Percentiles rank a stretch among this genome's conserved stretches.
Evolutionary conservation across 179 eudicot species (phyloP).

Genomic region (Beta corolliflora): DNA sequence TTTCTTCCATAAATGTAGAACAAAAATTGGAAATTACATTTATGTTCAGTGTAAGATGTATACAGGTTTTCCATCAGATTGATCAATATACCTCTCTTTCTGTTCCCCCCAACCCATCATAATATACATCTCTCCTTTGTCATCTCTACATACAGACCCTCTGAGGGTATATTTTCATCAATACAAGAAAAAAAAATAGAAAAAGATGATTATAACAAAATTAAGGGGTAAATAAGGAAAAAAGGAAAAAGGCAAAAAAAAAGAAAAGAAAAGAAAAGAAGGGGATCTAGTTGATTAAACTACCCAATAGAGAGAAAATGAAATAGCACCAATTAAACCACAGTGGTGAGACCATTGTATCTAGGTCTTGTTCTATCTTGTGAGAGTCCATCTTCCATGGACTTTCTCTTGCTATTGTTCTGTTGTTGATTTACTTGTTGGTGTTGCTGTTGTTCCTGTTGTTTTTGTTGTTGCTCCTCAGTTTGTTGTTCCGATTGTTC

Average conservation of each 20-base stretch:
- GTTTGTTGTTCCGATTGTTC: too few species aligned
- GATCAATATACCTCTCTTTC: conserved; percentile 22
- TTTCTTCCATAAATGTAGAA: conserved; percentile 16
- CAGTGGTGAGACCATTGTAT: conserved; percentile 60
- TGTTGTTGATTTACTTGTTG: conserved; percentile 34
- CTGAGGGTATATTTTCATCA: conserved; percentile 21
- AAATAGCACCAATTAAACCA: conserved; percentile 37
- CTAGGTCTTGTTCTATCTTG: conserved; percentile 77
- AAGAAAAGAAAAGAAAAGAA: too few species aligned
- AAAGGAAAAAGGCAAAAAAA: neutral
- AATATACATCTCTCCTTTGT: conserved; percentile 36
- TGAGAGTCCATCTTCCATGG: conserved; percentile 68
- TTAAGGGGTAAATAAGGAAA: conserved; percentile 19
- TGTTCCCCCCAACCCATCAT: conserved; percentile 21
- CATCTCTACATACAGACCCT: conserved; percentile 29
- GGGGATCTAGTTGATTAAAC: conserved; percentile 26
- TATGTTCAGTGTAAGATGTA: conserved; percentile 39
- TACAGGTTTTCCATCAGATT: conserved; percentile 32
- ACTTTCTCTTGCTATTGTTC: conserved; percentile 59
- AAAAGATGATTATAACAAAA: conserved; percentile 2
- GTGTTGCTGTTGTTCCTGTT: conserved; percentile 14
- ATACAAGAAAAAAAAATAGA: neutral
- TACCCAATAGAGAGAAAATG: conserved; percentile 19
- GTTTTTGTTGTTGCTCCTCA: too few species aligned
- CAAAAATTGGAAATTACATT: conserved; percentile 43